Evolutionary conservation across 2,329 filamentous ascomycete species (phyloP).

Genomic region (Balansia obtecta): DNA sequence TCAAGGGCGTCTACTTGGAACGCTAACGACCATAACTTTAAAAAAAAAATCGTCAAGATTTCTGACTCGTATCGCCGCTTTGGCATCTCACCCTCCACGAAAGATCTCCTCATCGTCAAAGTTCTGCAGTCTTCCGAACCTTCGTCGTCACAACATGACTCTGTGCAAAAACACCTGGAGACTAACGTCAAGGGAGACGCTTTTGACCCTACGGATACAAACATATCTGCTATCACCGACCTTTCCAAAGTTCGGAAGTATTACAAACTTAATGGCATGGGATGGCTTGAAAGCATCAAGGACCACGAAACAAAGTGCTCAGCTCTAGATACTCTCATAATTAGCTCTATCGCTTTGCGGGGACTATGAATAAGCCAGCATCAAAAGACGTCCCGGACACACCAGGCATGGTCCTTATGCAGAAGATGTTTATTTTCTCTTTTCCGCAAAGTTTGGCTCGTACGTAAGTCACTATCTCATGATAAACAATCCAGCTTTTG

Average conservation of each 20-base stretch:
- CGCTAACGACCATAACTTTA: neutral
- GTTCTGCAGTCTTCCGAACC: constrained; percentile 41
- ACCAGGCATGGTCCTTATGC: no score
- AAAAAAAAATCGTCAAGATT: constrained; percentile 43
- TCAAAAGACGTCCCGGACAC: neutral
- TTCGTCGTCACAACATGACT: constrained; percentile 30
- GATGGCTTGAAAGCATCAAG: constrained; percentile 33
- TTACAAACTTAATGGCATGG: constrained; percentile 66
- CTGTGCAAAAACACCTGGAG: constrained; percentile 46
- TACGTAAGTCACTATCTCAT: constrained; percentile 2
- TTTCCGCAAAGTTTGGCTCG: neutral
- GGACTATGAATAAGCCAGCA: constrained; percentile 16
- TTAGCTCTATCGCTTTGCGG: constrained; percentile 61
- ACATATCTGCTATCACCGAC: constrained; percentile 49
- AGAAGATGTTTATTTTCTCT: no score
- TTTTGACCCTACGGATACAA: constrained; percentile 48
- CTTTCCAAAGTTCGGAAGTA: constrained; percentile 63
- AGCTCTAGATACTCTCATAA: constrained; percentile 55
- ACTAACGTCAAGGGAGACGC: constrained; percentile 48
- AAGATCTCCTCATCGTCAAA: constrained; percentile 69
- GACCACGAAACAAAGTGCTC: constrained; percentile 30
- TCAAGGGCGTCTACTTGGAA: neutral
- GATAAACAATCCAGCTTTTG: neutral
- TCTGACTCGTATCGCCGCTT: constrained; percentile 83
- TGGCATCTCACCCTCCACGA: constrained; percentile 62